Evolutionary conservation across 208 protist species (phyloP).

Genomic region (Trypanosoma mega): DNA sequence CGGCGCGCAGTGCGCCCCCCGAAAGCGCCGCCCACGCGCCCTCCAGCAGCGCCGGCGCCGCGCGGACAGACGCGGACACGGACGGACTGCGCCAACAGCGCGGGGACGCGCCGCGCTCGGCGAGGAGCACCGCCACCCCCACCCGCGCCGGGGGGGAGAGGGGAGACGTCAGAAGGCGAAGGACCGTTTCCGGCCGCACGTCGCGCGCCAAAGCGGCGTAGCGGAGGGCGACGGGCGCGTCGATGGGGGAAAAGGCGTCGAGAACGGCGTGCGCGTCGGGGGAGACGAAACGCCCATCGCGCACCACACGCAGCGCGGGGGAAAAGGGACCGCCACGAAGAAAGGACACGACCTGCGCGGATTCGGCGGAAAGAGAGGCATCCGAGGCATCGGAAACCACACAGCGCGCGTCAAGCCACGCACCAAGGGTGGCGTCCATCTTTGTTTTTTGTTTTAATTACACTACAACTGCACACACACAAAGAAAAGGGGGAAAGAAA

Average conservation of each 20-base stretch:
- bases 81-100: background rate
- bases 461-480: too few relatives aligned
- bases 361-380: background rate
- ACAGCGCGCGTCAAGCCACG: constrained; percentile 37
- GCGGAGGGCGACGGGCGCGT: background rate
- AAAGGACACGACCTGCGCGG: constrained; percentile 25
- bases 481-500: too few relatives aligned
- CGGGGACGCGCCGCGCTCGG: background rate
- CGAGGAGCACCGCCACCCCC: too few relatives aligned
- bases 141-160: too few relatives aligned
- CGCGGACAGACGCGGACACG: too few relatives aligned
- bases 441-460: too few relatives aligned
- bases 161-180: constrained; percentile 23
- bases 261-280: background rate
- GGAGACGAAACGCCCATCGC: background rate
- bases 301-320: background rate
- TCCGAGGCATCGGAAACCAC: constrained; percentile 12
- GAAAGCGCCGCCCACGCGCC: constrained; percentile 45
- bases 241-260: background rate
- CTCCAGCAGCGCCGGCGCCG: constrained; percentile 39
- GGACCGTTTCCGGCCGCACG: constrained; percentile 2
- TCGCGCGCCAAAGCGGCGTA: background rate
- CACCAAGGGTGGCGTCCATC: too few relatives aligned
- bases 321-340: constrained; percentile 23
- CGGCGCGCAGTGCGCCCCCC: constrained; percentile 53